Conservation (phyloP, 179 eudicot genomes). For the Silene noctiflora region DNA sequence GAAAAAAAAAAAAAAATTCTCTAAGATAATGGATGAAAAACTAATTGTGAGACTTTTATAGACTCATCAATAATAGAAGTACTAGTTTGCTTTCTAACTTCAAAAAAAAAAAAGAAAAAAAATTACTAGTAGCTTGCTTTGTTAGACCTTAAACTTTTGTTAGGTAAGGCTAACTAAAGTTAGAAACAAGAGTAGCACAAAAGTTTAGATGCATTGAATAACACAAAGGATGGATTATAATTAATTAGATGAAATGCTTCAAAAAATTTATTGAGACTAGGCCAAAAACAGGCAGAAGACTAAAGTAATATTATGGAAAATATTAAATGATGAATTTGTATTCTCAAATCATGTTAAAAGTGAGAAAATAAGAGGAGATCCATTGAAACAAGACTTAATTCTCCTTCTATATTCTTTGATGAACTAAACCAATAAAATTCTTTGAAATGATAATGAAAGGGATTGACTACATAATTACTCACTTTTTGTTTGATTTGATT, state of each 20-base stretch:
- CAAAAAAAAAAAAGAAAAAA: no score
- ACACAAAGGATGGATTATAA: neutral
- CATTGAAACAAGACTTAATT: neutral
- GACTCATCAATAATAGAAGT: no score
- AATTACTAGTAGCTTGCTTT: no score
- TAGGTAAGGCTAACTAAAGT: slow-evolving; percentile 1
- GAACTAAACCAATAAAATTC: neutral
- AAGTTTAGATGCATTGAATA: slow-evolving; percentile 13
- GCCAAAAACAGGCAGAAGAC: no score
- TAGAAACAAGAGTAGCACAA: neutral
- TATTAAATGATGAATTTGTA: neutral
- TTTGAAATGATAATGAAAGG: neutral
- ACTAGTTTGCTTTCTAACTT: no score
- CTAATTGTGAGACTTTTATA: no score
- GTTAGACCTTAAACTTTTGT: no score
- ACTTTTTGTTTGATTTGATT: neutral
- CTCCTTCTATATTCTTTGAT: neutral
- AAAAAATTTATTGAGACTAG: slow-evolving; percentile 1
- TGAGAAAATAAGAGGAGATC: neutral
- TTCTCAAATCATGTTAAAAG: neutral
- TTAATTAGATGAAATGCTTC: neutral
- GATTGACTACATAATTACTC: neutral
- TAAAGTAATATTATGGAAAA: no score
- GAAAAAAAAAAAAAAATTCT: no score
- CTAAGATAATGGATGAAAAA: no score